Evolutionary conservation across 495 filamentous ascomycete genomes (phyloP).

Genomic region (Cladorrhinum samala): DNA sequence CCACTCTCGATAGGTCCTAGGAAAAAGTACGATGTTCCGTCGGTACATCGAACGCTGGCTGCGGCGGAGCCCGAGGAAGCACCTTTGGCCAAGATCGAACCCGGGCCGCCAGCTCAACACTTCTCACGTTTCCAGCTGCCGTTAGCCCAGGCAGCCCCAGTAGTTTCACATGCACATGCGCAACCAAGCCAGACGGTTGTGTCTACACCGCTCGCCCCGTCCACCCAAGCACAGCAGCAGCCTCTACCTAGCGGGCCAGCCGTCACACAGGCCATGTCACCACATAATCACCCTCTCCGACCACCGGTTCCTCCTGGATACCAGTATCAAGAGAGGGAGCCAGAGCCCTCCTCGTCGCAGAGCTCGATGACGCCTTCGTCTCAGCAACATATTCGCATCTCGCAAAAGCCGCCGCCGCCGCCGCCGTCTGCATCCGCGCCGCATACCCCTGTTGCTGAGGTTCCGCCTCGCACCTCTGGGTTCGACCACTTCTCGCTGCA

Average conservation of each 20-base stretch:
- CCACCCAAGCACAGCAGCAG: slow-evolving; percentile 10
- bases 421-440: background rate
- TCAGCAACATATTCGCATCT: slow-evolving; percentile 17
- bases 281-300: slow-evolving; percentile 29
- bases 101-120: slow-evolving; percentile 23
- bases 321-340: slow-evolving; percentile 24
- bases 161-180: slow-evolving; percentile 18
- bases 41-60: slow-evolving; percentile 49
- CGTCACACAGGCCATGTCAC: slow-evolving; percentile 34
- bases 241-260: slow-evolving; percentile 12
- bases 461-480: slow-evolving; percentile 19
- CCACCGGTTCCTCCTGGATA: slow-evolving; percentile 28
- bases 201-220: slow-evolving; percentile 11
- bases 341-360: slow-evolving; percentile 13
- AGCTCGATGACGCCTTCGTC: slow-evolving; percentile 4
- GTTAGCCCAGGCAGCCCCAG: slow-evolving; percentile 29
- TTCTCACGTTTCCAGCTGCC: slow-evolving; percentile 39
- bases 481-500: slow-evolving; percentile 18
- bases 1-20: slow-evolving; percentile 46
- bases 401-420: slow-evolving; percentile 20
- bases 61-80: slow-evolving; percentile 52
- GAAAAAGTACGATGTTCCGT: slow-evolving; percentile 44
- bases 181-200: slow-evolving; percentile 15
- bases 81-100: slow-evolving; percentile 41
- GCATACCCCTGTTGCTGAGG: slow-evolving; percentile 15